These are phyloP conservation scores for Diplodia seriata DNA, from an alignment of 2,329 filamentous ascomycete species.

Conservation along the genomic window DNA sequence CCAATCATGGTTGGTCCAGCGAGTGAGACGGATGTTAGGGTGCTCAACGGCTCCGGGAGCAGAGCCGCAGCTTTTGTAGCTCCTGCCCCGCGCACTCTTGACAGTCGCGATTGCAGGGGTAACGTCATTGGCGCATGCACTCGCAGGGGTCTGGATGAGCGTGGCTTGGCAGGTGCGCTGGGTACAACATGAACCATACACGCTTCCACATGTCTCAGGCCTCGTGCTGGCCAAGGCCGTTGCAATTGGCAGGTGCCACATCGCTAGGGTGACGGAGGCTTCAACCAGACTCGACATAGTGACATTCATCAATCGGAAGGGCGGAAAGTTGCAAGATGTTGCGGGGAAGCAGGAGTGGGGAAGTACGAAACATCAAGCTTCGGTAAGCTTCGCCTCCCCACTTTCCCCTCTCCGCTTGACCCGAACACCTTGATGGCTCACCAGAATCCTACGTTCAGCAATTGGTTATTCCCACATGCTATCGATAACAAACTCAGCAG, in stretches of 20 bases:
- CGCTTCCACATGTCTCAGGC: background rate
- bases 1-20: background rate
- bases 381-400: slow-evolving; percentile 12
- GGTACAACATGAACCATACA: background rate
- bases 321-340: background rate
- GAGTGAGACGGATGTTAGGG: background rate
- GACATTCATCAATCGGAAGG: background rate
- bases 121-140: slow-evolving; percentile 1
- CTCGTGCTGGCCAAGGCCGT: no score
- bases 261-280: background rate
- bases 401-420: background rate
- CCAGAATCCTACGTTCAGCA: no score
- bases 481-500: no score
- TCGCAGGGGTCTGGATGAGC: background rate
- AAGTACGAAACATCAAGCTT: slow-evolving; percentile 24
- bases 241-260: background rate
- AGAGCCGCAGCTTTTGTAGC: slow-evolving; percentile 12
- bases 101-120: background rate
- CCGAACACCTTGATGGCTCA: slow-evolving; percentile 1
- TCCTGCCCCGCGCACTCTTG: background rate
- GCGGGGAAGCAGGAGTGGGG: slow-evolving; percentile 1
- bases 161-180: slow-evolving; percentile 18
- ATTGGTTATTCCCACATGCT: no score
- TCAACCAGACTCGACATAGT: no score
- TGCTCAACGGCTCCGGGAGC: no score